Base-by-base conservation (phyloP, 2,329 filamentous ascomycete species). In the Cytospora piceae region DNA sequence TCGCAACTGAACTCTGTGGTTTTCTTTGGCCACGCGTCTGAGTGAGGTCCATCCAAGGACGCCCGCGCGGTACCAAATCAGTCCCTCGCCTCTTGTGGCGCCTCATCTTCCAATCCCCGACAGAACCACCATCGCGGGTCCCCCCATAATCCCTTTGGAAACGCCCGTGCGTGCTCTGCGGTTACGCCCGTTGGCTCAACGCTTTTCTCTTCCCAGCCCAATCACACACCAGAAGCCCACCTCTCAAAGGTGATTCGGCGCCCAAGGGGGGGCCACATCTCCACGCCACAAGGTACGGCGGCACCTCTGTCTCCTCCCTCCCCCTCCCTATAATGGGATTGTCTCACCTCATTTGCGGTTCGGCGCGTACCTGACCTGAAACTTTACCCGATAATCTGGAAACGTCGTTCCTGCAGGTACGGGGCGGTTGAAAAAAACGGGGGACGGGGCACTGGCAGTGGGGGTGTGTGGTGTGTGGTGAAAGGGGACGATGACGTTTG, bases 181-280 rank as follows among this genome's bases (percentile, higher is more conserved):
- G 27, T 49, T 27, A 17, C 32, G 17, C 46, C 55, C 34, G 54
- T 49, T 42, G 55, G 39, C 52, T 20, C 31, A 22, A 56, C 37
- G 31, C 14, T 15, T 14, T 52, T 14, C 22, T 31, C 32, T 3
- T 34, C 29, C 37, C 39, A 39, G 24, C 27, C 60, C 60, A 62
- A 62, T 62, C 60, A 62, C 15, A 14, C 27, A 52, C 9, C 29
- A 39, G 31, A 62, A 11, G 52, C 29, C 52, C n/a, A 42, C 20
- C 29, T 34, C 37, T 56, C 14, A 7, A 55, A 22, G 51, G 20
- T 62, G 60, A 62, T 56, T 56, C 49, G 60, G 29, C 60, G 60
- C 52, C 60, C 5, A 22, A 24, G 34, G 58, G 14, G 54, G 52
- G 37, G 39, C 17, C 37, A 31, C 55, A 56, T 24, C 46, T 31